Evolutionary conservation across 129 eudicot species (phyloP).

Genomic region (Artemisia tridentata): DNA sequence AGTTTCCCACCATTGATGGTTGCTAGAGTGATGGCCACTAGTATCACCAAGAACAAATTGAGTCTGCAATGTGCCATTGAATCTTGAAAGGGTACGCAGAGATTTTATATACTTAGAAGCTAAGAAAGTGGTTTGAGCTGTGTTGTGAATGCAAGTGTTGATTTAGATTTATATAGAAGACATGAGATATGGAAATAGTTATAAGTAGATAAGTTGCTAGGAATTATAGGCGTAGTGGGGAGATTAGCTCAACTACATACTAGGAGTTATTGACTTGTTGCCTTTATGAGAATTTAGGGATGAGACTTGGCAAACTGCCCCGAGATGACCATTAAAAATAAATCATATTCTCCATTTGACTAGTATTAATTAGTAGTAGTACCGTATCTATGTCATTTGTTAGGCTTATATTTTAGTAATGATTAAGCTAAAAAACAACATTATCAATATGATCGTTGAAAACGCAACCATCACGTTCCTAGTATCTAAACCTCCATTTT

Average conservation of each 20-base stretch:
- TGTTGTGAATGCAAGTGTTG: constrained; percentile 1
- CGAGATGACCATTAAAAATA: no score
- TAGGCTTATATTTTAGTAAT: no score
- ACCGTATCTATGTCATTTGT: no score
- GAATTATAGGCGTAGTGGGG: neutral
- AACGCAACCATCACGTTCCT: no score
- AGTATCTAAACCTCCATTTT: no score
- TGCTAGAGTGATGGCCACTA: constrained; percentile 18
- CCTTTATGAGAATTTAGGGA: neutral
- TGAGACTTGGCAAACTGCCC: neutral
- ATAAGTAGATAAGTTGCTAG: constrained; percentile 11
- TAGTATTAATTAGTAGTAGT: no score
- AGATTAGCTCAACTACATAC: constrained; percentile 26
- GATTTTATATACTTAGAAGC: neutral
- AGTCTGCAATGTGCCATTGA: constrained; percentile 17
- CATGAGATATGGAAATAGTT: neutral
- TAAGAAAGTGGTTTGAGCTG: constrained; percentile 4
- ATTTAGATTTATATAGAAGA: constrained; percentile 20
- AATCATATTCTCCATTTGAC: no score
- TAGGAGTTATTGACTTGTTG: no score
- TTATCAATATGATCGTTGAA: no score
- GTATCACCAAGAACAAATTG: constrained; percentile 15
- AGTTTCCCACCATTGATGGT: constrained; percentile 1
- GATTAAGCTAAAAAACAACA: no score
- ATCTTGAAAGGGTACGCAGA: neutral